phyloP scores from a whole-genome alignment of 495 filamentous ascomycete genomes.

The Friedmanniomyces simplex region DNA sequence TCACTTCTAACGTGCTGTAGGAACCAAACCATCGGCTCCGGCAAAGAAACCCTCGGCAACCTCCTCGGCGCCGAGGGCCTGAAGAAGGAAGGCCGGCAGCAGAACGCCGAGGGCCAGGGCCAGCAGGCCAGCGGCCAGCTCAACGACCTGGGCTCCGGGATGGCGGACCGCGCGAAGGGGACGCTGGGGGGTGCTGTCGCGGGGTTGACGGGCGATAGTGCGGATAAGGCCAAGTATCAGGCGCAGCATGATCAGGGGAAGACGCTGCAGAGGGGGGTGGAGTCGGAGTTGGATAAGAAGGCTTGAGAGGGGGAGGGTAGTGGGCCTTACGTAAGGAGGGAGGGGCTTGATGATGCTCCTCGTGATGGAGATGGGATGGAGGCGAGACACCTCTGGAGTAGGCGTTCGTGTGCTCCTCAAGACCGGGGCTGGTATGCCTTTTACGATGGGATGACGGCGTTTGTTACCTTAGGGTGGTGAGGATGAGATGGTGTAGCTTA shows the following conservation, averaged over 20 bases:
- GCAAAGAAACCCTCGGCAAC: constrained; percentile 73
- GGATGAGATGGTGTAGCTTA: too few relatives aligned
- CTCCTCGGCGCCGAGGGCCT: constrained; percentile 63
- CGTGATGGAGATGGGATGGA: not conserved
- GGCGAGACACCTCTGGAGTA: not conserved
- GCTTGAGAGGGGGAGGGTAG: not conserved
- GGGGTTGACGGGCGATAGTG: constrained; percentile 58
- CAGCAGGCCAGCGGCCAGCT: constrained; percentile 80
- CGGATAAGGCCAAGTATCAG: constrained; percentile 49
- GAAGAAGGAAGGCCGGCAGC: constrained; percentile 60
- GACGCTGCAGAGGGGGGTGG: constrained; percentile 72
- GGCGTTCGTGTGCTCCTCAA: not conserved
- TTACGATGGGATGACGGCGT: too few relatives aligned
- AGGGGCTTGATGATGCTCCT: not conserved
- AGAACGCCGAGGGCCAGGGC: constrained; percentile 71
- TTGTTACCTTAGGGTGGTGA: too few relatives aligned
- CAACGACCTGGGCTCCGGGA: constrained; percentile 59
- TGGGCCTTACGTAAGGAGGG: not conserved
- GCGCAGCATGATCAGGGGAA: constrained; percentile 75
- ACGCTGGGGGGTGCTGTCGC: constrained; percentile 59
- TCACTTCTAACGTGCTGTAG: too few relatives aligned
- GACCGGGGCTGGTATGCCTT: not conserved
- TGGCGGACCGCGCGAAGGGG: constrained; percentile 62
- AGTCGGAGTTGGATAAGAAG: constrained; percentile 71
- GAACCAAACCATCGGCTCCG: constrained; percentile 79